Evolutionary conservation across 257 asterid species (phyloP).

Genomic region (Petrea volubilis): DNA sequence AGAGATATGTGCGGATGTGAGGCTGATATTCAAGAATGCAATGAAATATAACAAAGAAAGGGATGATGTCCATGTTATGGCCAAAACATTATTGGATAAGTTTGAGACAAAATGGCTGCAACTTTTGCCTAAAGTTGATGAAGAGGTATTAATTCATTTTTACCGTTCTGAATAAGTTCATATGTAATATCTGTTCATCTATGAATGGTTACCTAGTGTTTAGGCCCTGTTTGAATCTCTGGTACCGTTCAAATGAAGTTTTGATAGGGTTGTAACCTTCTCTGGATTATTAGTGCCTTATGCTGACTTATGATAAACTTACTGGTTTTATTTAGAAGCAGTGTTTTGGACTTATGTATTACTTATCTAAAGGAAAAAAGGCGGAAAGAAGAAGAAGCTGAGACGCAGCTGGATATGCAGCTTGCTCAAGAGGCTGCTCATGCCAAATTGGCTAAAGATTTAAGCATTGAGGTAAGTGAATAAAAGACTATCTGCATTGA

Average conservation of each 20-base stretch:
- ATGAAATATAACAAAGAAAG: slow-evolving; percentile 84
- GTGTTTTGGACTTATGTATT: slow-evolving; percentile 19
- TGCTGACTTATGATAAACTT: not conserved
- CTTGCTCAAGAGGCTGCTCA: slow-evolving; percentile 78
- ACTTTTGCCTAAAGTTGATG: slow-evolving; percentile 90
- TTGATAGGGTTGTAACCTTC: not conserved
- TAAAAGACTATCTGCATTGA: not conserved
- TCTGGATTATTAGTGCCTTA: not conserved
- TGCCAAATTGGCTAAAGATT: slow-evolving; percentile 70
- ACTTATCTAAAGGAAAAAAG: slow-evolving; percentile 56
- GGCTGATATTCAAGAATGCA: slow-evolving; percentile 89
- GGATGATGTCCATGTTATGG: slow-evolving; percentile 89
- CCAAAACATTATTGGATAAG: slow-evolving; percentile 71
- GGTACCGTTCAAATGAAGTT: slow-evolving; percentile 8
- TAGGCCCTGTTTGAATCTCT: slow-evolving; percentile 14
- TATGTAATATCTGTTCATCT: not conserved
- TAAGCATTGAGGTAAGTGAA: slow-evolving; percentile 55
- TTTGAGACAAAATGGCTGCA: slow-evolving; percentile 90
- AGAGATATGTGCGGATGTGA: slow-evolving; percentile 82
- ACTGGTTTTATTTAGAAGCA: slow-evolving; percentile 2
- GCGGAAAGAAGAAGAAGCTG: slow-evolving; percentile 80
- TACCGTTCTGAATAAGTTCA: not conserved
- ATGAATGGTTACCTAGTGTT: not conserved
- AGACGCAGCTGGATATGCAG: slow-evolving; percentile 55
- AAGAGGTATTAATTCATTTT: slow-evolving; percentile 59